These are phyloP conservation scores for Acanthamoeba lenticulata DNA, from an alignment of 208 protist species.

Conservation along the genomic window DNA sequence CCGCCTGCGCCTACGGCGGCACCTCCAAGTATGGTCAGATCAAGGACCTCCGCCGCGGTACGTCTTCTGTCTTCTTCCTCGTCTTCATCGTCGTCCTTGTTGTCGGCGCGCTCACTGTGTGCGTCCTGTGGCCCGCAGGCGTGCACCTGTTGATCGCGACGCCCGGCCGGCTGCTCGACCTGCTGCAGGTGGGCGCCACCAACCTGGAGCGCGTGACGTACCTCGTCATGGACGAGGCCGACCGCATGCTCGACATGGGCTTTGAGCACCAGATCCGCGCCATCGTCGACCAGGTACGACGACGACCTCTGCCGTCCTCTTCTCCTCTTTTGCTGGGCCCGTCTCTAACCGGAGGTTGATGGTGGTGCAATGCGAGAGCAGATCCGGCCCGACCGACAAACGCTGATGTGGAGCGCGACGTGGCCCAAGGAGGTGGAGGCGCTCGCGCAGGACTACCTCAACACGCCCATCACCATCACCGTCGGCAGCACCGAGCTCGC, in stretches of 20 bases:
- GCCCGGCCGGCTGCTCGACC: constrained; percentile 91
- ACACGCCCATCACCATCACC: constrained; percentile 86
- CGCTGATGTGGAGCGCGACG: constrained; percentile 91
- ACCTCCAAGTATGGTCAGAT: constrained; percentile 85
- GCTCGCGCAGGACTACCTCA: constrained; percentile 87
- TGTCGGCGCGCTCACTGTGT: neutral
- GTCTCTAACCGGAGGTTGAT: neutral
- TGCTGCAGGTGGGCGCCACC: constrained; percentile 83
- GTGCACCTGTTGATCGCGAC: constrained; percentile 91
- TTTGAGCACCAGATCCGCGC: constrained; percentile 90
- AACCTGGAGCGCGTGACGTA: constrained; percentile 88
- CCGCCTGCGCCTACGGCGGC: constrained; percentile 88
- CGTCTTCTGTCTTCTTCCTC: neutral
- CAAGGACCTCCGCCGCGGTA: constrained; percentile 79
- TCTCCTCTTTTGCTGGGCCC: neutral
- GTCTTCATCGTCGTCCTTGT: neutral
- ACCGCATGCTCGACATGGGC: constrained; percentile 95
- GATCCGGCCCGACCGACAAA: constrained; percentile 89
- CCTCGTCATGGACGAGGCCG: constrained; percentile 93
- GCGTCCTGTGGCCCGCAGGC: constrained; percentile 62
- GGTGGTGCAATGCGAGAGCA: constrained; percentile 7
- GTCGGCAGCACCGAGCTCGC: constrained; percentile 83
- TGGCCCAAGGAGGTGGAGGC: constrained; percentile 88
- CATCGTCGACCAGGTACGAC: constrained; percentile 79
- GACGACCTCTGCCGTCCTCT: no score